Conservation (phyloP, 257 asterid species). For the Nyctanthes arbortristis region DNA sequence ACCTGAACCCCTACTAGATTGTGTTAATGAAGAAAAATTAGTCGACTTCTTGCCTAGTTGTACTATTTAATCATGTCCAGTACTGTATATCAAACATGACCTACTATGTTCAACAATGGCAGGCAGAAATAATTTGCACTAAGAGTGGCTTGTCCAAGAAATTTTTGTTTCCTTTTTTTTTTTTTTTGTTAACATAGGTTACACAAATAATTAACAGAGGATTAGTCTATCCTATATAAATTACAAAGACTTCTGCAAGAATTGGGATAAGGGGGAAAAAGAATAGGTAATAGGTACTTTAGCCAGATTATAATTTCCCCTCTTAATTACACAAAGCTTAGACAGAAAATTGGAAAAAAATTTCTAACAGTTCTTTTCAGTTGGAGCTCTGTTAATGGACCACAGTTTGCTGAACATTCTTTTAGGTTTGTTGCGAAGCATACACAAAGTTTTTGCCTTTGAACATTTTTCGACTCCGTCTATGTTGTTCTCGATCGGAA, state of each 20-base stretch:
- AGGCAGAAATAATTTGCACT: not conserved
- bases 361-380: conserved; percentile 48
- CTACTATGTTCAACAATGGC: conserved; percentile 6
- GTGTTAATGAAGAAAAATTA: not conserved
- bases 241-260: conserved; percentile 44
- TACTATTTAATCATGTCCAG: not conserved
- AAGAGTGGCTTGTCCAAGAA: not conserved
- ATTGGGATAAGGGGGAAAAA: not conserved
- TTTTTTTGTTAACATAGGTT: conserved; percentile 46
- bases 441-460: conserved; percentile 17
- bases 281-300: not conserved
- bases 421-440: conserved; percentile 52
- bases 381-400: conserved; percentile 57
- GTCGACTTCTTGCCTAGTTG: not conserved
- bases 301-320: conserved; percentile 36
- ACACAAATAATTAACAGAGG: conserved; percentile 46
- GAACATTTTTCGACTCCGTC: conserved; percentile 25
- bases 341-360: conserved; percentile 26
- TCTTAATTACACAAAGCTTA: conserved; percentile 11
- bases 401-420: conserved; percentile 79
- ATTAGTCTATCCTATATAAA: conserved; percentile 40
- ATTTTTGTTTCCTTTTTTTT: not conserved
- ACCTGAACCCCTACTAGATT: not conserved
- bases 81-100: not conserved
- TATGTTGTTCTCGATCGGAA: conserved; percentile 35